A percentile compares a stretch with the other conserved stretches of the same genome.
Evolutionary conservation across 2,329 filamentous ascomycete species (phyloP).

Genomic region (Pseudonectria buxi): DNA sequence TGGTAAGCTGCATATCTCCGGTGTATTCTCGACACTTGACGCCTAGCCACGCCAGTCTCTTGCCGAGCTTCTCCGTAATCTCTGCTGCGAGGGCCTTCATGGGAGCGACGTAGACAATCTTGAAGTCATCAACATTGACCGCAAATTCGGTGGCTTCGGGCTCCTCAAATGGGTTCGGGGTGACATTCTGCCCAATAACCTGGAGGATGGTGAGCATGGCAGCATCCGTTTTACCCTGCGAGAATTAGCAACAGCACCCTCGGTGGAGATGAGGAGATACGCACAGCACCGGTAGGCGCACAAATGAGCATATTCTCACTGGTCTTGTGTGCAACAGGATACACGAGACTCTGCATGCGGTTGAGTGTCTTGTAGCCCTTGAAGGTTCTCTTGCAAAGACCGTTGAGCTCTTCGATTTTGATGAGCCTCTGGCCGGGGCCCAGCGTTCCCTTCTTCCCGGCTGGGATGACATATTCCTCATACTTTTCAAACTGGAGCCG

Average conservation of each 20-base stretch:
- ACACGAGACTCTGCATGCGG: constrained; percentile 96
- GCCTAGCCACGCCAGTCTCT: constrained; percentile 86
- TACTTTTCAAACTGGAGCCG: constrained; percentile 69
- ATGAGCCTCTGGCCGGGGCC: constrained; percentile 69
- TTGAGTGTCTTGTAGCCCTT: constrained; percentile 90
- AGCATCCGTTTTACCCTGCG: constrained; percentile 86
- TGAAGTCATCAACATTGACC: constrained; percentile 83
- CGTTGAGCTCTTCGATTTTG: constrained; percentile 75
- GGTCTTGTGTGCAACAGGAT: constrained; percentile 89
- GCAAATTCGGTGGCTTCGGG: constrained; percentile 69
- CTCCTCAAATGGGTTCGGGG: constrained; percentile 71
- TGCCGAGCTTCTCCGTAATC: constrained; percentile 89
- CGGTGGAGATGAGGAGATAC: constrained; percentile 21
- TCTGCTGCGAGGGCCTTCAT: constrained; percentile 98
- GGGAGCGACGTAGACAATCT: constrained; percentile 96
- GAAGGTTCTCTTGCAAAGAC: constrained; percentile 84
- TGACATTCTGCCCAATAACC: constrained; percentile 76
- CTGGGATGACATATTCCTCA: constrained; percentile 84
- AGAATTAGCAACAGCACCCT: constrained; percentile 8
- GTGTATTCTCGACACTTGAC: constrained; percentile 90
- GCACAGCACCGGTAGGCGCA: constrained; percentile 83
- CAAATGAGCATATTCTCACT: constrained; percentile 99
- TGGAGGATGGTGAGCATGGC: constrained; percentile 96
- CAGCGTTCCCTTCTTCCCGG: constrained; percentile 68
- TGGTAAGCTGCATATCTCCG: constrained; percentile 97